A percentile compares a stretch with the other conserved stretches of the same genome.
phyloP scores from a whole-genome alignment of 441 rosid species.

The Breynia disticha region DNA sequence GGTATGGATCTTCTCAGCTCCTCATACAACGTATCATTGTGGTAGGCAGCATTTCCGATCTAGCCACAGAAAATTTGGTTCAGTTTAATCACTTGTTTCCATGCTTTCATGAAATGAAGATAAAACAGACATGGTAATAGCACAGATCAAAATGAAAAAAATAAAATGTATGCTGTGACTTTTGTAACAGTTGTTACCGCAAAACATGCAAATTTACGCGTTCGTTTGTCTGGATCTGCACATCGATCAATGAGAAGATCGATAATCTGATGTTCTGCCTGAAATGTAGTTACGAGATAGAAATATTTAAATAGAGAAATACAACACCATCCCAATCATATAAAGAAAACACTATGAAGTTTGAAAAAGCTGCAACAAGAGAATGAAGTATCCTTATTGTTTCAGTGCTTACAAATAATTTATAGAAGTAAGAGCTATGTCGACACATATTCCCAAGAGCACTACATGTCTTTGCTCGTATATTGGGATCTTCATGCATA shows the following conservation, averaged over 20 bases:
- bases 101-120: too few relatives aligned
- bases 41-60: constrained; percentile 98
- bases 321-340: neutral
- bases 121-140: neutral
- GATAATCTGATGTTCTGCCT: constrained; percentile 68
- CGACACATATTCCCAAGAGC: constrained; percentile 98
- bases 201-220: constrained; percentile 95
- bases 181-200: constrained; percentile 44
- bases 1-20: constrained; percentile 86
- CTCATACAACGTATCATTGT: constrained; percentile 72
- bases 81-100: neutral
- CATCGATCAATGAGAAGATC: constrained; percentile 84
- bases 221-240: constrained; percentile 89
- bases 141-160: neutral
- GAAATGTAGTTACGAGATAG: constrained; percentile 20
- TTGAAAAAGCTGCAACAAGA: too few relatives aligned
- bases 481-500: constrained; percentile 67
- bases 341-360: neutral
- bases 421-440: constrained; percentile 78
- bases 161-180: neutral
- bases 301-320: neutral
- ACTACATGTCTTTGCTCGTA: constrained; percentile 96
- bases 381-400: constrained; percentile 1
- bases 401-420: constrained; percentile 50
- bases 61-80: constrained; percentile 15